A percentile compares a stretch with the other conserved stretches of the same genome.
These are phyloP conservation scores for Fragaria ananassa DNA, from an alignment of 306 rosid species.

Conservation along the genomic window DNA sequence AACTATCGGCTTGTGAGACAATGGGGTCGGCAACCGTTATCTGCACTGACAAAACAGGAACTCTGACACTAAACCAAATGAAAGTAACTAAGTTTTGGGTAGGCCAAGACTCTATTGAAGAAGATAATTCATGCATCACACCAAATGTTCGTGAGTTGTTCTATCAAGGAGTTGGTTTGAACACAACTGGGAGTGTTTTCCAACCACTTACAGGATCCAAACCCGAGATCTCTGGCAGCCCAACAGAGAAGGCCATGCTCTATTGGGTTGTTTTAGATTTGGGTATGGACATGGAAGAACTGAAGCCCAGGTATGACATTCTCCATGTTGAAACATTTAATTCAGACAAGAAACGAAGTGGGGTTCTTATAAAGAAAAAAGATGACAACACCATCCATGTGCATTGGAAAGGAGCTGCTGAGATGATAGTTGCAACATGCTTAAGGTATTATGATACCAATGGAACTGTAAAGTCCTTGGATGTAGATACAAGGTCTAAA, in stretches of 20 bases:
- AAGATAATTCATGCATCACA: constrained; percentile 29
- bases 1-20: constrained; percentile 82
- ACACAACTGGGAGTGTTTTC: constrained; percentile 68
- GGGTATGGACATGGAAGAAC: constrained; percentile 61
- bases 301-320: constrained; percentile 43
- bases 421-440: constrained; percentile 77
- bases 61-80: constrained; percentile 75
- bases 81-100: constrained; percentile 67
- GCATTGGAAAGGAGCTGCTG: constrained; percentile 96
- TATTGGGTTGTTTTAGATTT: constrained; percentile 62
- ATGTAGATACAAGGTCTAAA: constrained; percentile 34
- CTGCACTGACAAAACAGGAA: constrained; percentile 85
- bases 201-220: constrained; percentile 36
- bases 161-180: constrained; percentile 67
- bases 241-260: constrained; percentile 82
- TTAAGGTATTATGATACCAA: constrained; percentile 45
- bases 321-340: constrained; percentile 80
- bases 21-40: constrained; percentile 95
- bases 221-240: constrained; percentile 80
- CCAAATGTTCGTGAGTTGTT: constrained; percentile 45
- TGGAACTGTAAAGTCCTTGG: constrained; percentile 45
- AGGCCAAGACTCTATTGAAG: constrained; percentile 49
- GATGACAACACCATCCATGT: constrained; percentile 44
- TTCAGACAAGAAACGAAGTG: constrained; percentile 84
- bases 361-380: constrained; percentile 50